Evolutionary conservation across 177 flowering plant genomes (phyloP), one percentile per base, ranked within the genome.

Genomic region (Telopea speciosissima): DNA sequence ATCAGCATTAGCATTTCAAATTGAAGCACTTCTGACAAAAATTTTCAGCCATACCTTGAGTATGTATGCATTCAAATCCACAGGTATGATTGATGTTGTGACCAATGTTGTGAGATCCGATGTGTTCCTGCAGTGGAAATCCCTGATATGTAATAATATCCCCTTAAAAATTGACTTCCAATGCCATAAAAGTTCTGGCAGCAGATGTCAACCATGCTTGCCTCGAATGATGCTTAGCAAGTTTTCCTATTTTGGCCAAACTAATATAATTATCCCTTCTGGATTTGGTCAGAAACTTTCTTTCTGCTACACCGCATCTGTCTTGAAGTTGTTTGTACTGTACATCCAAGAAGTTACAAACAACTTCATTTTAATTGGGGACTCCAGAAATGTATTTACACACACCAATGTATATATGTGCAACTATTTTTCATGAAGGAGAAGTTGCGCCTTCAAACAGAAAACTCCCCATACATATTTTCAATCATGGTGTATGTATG

Each of bases 51-150:
- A 22, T 78, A 92, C 99, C 90, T 83, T 83, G 23, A 92, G 86
- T 69, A 95, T 58, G 75, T 79, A 86, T 11, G 85, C 86, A 76
- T 92, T 92, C 78, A 95, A 80, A 80, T 95, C 99, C 65, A 92
- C 97, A 49, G 99, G 99, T 75, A 95, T 5, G 64, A 95, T 81
- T 63, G 87, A 81, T 67, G 97, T 92, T 65, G 96, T 87, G 22
- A 86, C 70, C 80, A 90, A 78, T 52, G 97, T 90, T 75, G 99
- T 82, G n/a, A 95, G 81, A 72, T 91, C 90, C 59, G 91, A 71
- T 1, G 81, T 70, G 76, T 88, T 77, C 81, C 99, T 96, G 91
- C 68, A 79, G 59, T 0, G 69, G 72, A 10, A 68, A 16, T 70
- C 62, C 14, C 25, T 64, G 8, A 49, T 12, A 0, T 12, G 19